Conservation (phyloP, 2,329 filamentous ascomycete genomes). For the Penicillium hesseltinei region DNA sequence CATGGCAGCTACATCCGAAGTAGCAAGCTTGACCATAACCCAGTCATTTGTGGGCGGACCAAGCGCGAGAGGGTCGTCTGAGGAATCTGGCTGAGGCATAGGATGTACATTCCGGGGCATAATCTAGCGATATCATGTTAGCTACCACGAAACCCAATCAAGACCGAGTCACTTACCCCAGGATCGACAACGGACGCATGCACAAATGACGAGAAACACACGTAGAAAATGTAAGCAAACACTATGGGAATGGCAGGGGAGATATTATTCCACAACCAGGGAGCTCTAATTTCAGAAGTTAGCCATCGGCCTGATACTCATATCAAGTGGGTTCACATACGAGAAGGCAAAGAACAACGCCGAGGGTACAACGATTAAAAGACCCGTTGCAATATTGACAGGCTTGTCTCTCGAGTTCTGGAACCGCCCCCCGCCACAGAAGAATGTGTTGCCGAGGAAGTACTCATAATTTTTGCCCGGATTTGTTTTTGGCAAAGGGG, state of each 20-base stretch:
- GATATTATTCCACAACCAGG: conserved; percentile 81
- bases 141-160: background rate
- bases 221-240: conserved; percentile 86
- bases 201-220: conserved; percentile 89
- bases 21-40: conserved; percentile 82
- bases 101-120: conserved; percentile 87
- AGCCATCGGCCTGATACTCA: conserved; percentile 23
- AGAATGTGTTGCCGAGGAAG: conserved; percentile 89
- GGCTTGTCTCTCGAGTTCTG: conserved; percentile 86
- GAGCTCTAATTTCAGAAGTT: conserved; percentile 46
- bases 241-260: conserved; percentile 85
- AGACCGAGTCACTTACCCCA: conserved; percentile 63
- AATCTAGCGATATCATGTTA: conserved; percentile 59
- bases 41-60: conserved; percentile 89
- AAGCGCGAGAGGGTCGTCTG: conserved; percentile 76
- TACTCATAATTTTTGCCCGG: conserved; percentile 81
- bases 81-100: conserved; percentile 71
- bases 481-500: conserved; percentile 34
- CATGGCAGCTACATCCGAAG: conserved; percentile 77
- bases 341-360: conserved; percentile 80
- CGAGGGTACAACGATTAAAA: conserved; percentile 74
- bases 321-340: conserved; percentile 31
- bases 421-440: conserved; percentile 79
- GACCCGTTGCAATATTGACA: conserved; percentile 81
- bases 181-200: conserved; percentile 92